phyloP scores from a whole-genome alignment of 768 basidiomycete species.

The Kwoniella botswanensis region DNA sequence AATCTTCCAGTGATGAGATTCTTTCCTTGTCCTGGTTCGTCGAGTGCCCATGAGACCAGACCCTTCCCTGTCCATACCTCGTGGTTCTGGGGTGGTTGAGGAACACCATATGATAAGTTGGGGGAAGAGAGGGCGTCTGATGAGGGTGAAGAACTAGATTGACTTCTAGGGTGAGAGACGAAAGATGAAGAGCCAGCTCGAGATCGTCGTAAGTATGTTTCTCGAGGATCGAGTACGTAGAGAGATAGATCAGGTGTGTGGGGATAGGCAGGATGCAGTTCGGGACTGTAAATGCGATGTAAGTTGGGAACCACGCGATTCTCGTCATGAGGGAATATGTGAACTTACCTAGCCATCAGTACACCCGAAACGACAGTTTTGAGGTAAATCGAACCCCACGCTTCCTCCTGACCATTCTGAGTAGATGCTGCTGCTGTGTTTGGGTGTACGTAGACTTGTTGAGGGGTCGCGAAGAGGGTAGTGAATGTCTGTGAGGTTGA shows the following conservation, averaged over 20 bases:
- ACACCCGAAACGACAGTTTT: conserved; percentile 51
- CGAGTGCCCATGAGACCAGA: conserved; percentile 45
- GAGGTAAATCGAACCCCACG: conserved; percentile 52
- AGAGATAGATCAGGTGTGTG: conserved; percentile 41
- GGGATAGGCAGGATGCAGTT: conserved; percentile 36
- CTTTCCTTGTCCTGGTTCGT: conserved; percentile 50
- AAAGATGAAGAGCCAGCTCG: conserved; percentile 33
- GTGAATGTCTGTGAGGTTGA: conserved; percentile 41
- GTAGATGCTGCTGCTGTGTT: conserved; percentile 27
- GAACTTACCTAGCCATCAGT: conserved; percentile 45
- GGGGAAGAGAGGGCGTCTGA: conserved; percentile 30
- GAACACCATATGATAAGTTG: conserved; percentile 3
- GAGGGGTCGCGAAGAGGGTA: conserved; percentile 36
- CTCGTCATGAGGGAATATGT: neutral
- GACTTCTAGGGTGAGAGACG: conserved; percentile 28
- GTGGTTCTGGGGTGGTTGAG: neutral
- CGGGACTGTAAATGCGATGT: conserved; percentile 34
- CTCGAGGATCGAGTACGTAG: conserved; percentile 53
- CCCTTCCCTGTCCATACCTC: conserved; percentile 55
- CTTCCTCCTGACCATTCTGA: conserved; percentile 33
- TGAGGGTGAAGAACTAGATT: conserved; percentile 25
- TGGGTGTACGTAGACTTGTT: conserved; percentile 52
- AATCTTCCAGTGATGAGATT: conserved; percentile 51
- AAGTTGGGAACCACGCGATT: neutral
- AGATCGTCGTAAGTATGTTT: conserved; percentile 41